These are phyloP conservation scores for Metschnikowia dekortorum DNA, from an alignment of 805 yeast genomes.

Conservation along the genomic window DNA sequence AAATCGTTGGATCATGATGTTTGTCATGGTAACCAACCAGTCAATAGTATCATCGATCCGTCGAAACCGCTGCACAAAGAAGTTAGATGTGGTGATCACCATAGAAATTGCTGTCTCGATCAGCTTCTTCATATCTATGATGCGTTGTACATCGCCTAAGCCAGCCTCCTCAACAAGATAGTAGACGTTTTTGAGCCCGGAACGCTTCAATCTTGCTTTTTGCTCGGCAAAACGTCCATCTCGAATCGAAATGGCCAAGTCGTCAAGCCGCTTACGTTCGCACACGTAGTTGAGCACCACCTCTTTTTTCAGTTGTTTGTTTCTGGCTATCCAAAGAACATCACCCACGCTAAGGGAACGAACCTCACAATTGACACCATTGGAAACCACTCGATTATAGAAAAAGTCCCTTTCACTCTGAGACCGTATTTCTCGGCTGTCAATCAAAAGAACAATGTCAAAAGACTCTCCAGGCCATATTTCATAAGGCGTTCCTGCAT, in stretches of 20 bases:
- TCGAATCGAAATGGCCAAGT: slow-evolving; percentile 70
- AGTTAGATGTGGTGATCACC: slow-evolving; percentile 60
- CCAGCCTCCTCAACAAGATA: slow-evolving; percentile 79
- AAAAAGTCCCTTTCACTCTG: slow-evolving; percentile 68
- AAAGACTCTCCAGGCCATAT: slow-evolving; percentile 63
- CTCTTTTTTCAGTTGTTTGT: slow-evolving; percentile 51
- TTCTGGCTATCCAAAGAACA: slow-evolving; percentile 80
- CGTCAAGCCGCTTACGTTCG: slow-evolving; percentile 88
- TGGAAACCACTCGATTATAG: slow-evolving; percentile 43
- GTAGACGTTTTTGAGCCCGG: slow-evolving; percentile 63
- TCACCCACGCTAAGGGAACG: slow-evolving; percentile 78
- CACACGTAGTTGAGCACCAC: slow-evolving; percentile 78
- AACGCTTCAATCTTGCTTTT: slow-evolving; percentile 64
- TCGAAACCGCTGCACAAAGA: slow-evolving; percentile 63
- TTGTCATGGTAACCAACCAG: slow-evolving; percentile 50
- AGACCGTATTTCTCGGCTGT: slow-evolving; percentile 78
- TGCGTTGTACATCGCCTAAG: slow-evolving; percentile 33
- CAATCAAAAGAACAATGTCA: slow-evolving; percentile 61
- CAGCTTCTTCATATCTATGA: slow-evolving; percentile 50
- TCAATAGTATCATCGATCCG: slow-evolving; percentile 71
- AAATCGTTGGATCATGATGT: slow-evolving; percentile 39
- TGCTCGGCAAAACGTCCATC: slow-evolving; percentile 92
- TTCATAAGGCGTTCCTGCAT: slow-evolving; percentile 31
- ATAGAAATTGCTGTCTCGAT: slow-evolving; percentile 73
- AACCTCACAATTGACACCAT: slow-evolving; percentile 49